Conservation (phyloP, 495 filamentous ascomycete species). For the Aspergillus conjunctus region DNA sequence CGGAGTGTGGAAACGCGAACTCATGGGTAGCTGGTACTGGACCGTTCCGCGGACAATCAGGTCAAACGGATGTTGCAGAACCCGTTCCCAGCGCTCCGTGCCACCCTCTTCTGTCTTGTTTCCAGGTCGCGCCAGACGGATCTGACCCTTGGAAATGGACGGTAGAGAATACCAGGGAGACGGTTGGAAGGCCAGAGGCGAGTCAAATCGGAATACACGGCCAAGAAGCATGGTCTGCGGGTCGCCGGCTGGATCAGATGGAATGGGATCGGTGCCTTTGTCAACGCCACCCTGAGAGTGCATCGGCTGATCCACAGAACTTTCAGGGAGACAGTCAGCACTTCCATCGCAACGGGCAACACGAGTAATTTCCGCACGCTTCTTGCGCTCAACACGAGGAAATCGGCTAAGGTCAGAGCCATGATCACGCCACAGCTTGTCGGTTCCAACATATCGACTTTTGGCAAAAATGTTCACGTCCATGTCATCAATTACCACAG, state of each 20-base stretch:
- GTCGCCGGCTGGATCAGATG: conserved; percentile 61
- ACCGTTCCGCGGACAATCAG: conserved; percentile 86
- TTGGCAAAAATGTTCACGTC: conserved; percentile 93
- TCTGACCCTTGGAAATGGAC: conserved; percentile 74
- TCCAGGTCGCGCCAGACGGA: conserved; percentile 78
- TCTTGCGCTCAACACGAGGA: conserved; percentile 40
- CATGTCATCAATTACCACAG: conserved; percentile 77
- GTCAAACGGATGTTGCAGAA: conserved; percentile 87
- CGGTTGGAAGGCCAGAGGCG: conserved; percentile 81
- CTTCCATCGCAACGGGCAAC: conserved; percentile 34
- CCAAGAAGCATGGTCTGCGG: conserved; percentile 87
- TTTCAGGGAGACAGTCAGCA: conserved; percentile 27
- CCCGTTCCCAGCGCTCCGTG: conserved; percentile 86
- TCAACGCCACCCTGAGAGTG: conserved; percentile 52
- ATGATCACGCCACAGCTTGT: conserved; percentile 71
- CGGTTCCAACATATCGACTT: conserved; percentile 78
- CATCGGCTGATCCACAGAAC: conserved; percentile 5
- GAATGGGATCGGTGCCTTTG: conserved; percentile 71
- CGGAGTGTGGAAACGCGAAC: conserved; percentile 60
- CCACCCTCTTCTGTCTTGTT: conserved; percentile 88
- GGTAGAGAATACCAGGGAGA: conserved; percentile 72
- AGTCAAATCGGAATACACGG: conserved; percentile 83
- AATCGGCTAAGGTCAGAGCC: conserved; percentile 34
- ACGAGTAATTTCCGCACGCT: conserved; percentile 37
- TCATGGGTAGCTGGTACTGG: conserved; percentile 86